Evolutionary conservation across 176 grass and related monocot species (phyloP), one percentile per base, ranked within the genome.

Genomic region (Elymus sibiricus): DNA sequence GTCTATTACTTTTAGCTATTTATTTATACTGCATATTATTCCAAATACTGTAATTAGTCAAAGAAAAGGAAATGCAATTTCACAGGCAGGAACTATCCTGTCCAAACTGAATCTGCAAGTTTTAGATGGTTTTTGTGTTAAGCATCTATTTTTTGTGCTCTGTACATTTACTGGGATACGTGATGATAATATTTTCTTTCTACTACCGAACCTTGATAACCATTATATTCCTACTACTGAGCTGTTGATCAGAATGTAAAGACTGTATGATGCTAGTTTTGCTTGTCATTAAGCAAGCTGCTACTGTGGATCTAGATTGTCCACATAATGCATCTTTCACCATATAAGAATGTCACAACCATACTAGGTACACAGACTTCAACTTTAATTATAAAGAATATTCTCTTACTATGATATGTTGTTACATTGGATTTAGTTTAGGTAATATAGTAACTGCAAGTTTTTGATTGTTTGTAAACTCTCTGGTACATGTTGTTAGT

Each of bases 401-500:
- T 49, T 44, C 49, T 77, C 68, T 44, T 40, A 19, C 17, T 17
- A 77, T 15, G 32, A 65, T 71, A 7, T 38, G 19, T 22, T 76
- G 44, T 76, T 82, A 75, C 70, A 56, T 16, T 76, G 22, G 24
- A 37, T 82, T 12, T 11, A 67, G 12, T 58, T 82, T 51, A 83
- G 59, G 43, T 64, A 63, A 34, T n/a, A 24, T 65, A 34, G 55
- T 19, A 32, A 40, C 47, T 49, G 70, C 73, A 58, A 32, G 28
- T 10, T 61, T 79, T 69, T 78, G 19, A 58, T 81, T 87, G 15
- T 14, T 81, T 47, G 37, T 29, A 72, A 43, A 83, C 27, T 58
- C 24, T 65, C 5, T 22, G 22, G 28, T 73, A 26, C n/a, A 34
- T 31, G 51, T 5, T 42, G 24, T 87, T 80, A 24, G 13, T 75